Evolutionary conservation across 768 basidiomycete genomes (phyloP).

Genomic region (Xerocomus brunneocitrinus): DNA sequence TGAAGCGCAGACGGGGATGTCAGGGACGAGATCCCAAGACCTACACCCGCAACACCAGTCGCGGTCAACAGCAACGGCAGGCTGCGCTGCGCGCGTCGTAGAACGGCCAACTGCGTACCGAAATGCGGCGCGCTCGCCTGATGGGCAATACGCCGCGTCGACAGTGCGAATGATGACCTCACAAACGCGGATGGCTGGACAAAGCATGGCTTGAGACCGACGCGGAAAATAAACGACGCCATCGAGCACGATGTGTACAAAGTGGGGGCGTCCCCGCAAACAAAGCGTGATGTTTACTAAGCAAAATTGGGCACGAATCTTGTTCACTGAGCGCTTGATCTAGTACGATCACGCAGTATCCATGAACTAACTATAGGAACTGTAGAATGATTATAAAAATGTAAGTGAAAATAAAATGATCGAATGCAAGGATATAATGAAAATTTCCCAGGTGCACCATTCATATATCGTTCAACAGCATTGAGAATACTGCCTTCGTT

Average conservation of each 20-base stretch:
- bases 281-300: too few relatives aligned
- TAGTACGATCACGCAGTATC: too few relatives aligned
- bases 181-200: constrained; percentile 1
- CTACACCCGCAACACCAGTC: constrained; percentile 37
- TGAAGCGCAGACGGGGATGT: constrained; percentile 33
- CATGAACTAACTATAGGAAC: too few relatives aligned
- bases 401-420: too few relatives aligned
- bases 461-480: too few relatives aligned
- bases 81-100: constrained; percentile 4
- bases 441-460: too few relatives aligned
- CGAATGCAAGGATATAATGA: too few relatives aligned
- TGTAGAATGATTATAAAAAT: too few relatives aligned
- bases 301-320: too few relatives aligned
- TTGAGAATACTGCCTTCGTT: too few relatives aligned
- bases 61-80: constrained; percentile 23
- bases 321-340: too few relatives aligned
- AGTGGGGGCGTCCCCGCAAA: too few relatives aligned
- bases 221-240: constrained; percentile 14
- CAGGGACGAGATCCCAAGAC: constrained; percentile 41
- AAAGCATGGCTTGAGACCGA: constrained; percentile 15
- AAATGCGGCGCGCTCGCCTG: neutral
- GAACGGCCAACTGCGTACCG: neutral
- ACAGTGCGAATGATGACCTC: neutral
- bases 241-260: neutral
- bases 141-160: constrained; percentile 3